phyloP scores from a whole-genome alignment of 2,329 filamentous ascomycete genomes.

The Penicillium sp. region DNA sequence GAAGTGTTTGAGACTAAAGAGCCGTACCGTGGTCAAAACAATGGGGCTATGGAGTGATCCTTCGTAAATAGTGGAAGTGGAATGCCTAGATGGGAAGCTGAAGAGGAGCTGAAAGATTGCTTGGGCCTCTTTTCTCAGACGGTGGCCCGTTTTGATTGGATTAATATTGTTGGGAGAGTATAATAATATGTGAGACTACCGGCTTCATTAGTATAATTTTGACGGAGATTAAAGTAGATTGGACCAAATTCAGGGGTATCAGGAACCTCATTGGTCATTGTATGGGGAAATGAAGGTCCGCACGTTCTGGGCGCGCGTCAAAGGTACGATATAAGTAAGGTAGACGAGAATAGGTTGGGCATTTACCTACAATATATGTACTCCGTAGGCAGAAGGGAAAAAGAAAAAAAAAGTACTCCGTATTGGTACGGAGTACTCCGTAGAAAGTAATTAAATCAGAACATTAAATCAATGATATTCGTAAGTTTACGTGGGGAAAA shows the following conservation, averaged over 20 bases:
- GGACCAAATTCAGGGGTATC: constrained; percentile 1
- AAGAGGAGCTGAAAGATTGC: background rate
- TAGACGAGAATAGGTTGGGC: background rate
- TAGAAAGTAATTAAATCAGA: background rate
- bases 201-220: background rate
- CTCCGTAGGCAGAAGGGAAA: too few relatives aligned
- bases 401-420: too few relatives aligned
- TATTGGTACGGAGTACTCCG: background rate
- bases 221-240: background rate
- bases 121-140: background rate
- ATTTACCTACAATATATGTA: background rate
- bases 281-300: constrained; percentile 13
- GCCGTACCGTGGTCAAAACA: background rate
- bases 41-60: constrained; percentile 1
- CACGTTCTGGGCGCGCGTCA: constrained; percentile 17
- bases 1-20: constrained; percentile 2
- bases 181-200: background rate
- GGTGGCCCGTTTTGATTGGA: background rate
- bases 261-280: background rate
- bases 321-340: background rate
- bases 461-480: background rate
- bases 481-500: constrained; percentile 8
- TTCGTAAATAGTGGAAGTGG: background rate
- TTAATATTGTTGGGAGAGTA: background rate
- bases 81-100: background rate